Conservation (phyloP, 352 stramenopile genomes). For the Elongisporangium senticosum region DNA sequence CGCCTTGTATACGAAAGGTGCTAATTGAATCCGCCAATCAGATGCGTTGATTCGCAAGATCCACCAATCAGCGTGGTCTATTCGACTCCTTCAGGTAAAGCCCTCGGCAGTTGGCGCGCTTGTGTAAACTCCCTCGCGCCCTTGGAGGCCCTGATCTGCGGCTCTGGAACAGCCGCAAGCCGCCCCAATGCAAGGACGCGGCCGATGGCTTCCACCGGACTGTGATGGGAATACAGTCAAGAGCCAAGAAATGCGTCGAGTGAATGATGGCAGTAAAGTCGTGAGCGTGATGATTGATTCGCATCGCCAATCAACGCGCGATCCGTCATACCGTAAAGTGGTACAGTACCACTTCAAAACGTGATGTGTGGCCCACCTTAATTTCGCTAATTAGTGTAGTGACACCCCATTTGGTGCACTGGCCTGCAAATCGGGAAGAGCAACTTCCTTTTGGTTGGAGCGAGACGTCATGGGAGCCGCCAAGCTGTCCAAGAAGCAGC, state of each 20-base stretch:
- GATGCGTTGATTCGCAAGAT: not conserved
- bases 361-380: not conserved
- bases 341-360: not conserved
- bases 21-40: not conserved
- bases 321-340: not conserved
- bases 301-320: not conserved
- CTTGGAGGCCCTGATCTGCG: not conserved
- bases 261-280: not conserved
- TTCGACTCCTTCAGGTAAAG: not conserved
- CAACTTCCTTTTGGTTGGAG: constrained; percentile 1
- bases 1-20: not conserved
- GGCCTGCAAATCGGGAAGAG: not conserved
- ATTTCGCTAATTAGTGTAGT: not conserved
- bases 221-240: not conserved
- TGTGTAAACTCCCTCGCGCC: not conserved
- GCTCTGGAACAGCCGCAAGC: not conserved
- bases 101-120: not conserved
- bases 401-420: not conserved
- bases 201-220: not conserved
- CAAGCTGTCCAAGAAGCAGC: constrained; percentile 79
- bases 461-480: constrained; percentile 26
- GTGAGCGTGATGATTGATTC: not conserved
- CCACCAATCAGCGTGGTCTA: not conserved
- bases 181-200: not conserved
- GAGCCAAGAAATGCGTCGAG: not conserved